Conservation (phyloP, 106 monocot species). For the Apostasia ramifera region DNA sequence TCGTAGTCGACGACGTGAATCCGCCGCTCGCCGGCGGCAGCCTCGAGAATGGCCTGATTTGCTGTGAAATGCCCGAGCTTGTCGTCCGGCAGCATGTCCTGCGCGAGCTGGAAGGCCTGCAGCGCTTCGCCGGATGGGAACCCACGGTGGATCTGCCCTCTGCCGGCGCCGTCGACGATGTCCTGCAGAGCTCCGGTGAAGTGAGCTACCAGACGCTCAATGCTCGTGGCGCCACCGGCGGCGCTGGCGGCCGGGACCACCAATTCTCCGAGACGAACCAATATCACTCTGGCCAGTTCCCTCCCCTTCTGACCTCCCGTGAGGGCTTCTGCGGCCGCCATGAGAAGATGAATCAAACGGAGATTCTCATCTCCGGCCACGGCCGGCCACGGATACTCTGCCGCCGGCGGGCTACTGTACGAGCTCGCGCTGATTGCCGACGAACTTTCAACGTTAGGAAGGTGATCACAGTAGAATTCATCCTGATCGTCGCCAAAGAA, state of each 20-base stretch:
- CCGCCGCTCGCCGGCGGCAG: conserved; percentile 20
- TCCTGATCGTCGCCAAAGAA: not conserved
- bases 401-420: not conserved
- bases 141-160: not conserved
- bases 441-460: not conserved
- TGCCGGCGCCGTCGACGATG: conserved; percentile 18
- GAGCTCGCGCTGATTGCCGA: too few relatives aligned
- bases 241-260: conserved; percentile 2
- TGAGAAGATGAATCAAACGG: conserved; percentile 26
- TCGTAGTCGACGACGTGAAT: conserved; percentile 58
- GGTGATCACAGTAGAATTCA: not conserved
- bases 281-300: conserved; percentile 39
- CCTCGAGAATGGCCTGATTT: conserved; percentile 60
- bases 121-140: conserved; percentile 16
- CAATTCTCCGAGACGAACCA: conserved; percentile 51
- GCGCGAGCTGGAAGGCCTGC: conserved; percentile 42
- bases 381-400: not conserved
- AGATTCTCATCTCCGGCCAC: conserved; percentile 11
- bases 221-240: conserved; percentile 12
- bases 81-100: conserved; percentile 57
- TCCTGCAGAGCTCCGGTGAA: conserved; percentile 38
- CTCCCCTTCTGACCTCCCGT: conserved; percentile 15
- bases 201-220: conserved; percentile 39
- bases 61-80: conserved; percentile 62
- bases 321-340: conserved; percentile 36